Conservation (phyloP, 768 basidiomycete species). For the Boletus subcaerulescens region DNA sequence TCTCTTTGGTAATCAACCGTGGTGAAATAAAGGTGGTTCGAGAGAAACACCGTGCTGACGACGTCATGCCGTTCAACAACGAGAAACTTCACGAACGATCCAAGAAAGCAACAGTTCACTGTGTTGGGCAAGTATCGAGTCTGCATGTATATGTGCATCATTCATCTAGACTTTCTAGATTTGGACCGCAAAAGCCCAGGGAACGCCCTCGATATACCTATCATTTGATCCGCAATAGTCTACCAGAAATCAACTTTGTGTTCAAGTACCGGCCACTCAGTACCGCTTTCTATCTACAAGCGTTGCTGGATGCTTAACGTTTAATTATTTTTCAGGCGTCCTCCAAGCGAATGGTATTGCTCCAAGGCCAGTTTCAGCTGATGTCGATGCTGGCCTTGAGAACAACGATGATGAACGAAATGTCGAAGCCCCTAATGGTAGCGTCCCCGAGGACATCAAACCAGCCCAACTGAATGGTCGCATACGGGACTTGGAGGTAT, state of each 20-base stretch:
- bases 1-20: background rate
- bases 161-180: slow-evolving; percentile 3
- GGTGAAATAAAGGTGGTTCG: background rate
- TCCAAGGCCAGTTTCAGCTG: background rate
- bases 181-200: slow-evolving; percentile 3
- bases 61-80: background rate
- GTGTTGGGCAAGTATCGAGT: slow-evolving; percentile 12
- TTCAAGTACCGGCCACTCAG: slow-evolving; percentile 21
- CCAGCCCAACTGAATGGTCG: background rate
- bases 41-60: accelerated
- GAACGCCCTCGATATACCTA: accelerated
- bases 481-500: slow-evolving; percentile 11
- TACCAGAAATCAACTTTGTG: slow-evolving; percentile 13
- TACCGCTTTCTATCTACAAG: background rate
- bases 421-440: background rate
- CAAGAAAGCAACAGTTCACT: slow-evolving; percentile 22
- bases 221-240: background rate
- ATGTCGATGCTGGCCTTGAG: background rate
- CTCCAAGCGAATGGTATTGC: slow-evolving; percentile 22
- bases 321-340: slow-evolving; percentile 5
- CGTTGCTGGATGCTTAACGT: background rate
- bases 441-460: background rate
- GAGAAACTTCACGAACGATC: slow-evolving; percentile 16
- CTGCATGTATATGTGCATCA: background rate
- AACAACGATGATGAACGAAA: background rate